These are phyloP conservation scores for Penicillium fuscoglaucum DNA, from an alignment of 2,329 filamentous ascomycete genomes.

Conservation along the genomic window DNA sequence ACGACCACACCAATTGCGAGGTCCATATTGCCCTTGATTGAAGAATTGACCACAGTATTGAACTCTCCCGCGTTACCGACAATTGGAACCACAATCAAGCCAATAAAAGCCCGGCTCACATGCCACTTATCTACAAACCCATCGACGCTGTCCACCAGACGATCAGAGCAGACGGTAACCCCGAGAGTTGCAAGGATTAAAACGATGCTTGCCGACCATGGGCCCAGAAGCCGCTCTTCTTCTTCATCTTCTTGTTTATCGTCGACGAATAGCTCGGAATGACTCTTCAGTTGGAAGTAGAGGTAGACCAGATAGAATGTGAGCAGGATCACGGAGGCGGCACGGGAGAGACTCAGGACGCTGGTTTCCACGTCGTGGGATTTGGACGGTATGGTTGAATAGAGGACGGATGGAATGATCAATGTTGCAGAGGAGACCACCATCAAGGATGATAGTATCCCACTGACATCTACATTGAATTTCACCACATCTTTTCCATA, in stretches of 20 bases:
- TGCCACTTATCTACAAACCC: slow-evolving; percentile 53
- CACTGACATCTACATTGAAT: slow-evolving; percentile 84
- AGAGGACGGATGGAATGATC: slow-evolving; percentile 63
- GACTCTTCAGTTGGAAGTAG: slow-evolving; percentile 52
- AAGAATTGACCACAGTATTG: slow-evolving; percentile 56
- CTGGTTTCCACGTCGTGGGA: slow-evolving; percentile 11
- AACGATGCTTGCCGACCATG: slow-evolving; percentile 17
- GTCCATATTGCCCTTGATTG: slow-evolving; percentile 60
- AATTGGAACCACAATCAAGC: slow-evolving; percentile 57
- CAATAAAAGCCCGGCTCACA: slow-evolving; percentile 59
- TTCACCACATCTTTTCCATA: slow-evolving; percentile 70
- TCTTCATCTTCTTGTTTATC: slow-evolving; percentile 15
- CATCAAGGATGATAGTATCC: slow-evolving; percentile 74
- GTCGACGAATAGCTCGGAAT: slow-evolving; percentile 19
- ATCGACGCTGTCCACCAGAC: slow-evolving; percentile 57
- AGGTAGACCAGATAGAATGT: slow-evolving; percentile 56
- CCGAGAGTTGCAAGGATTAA: slow-evolving; percentile 22
- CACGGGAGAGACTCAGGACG: slow-evolving; percentile 46
- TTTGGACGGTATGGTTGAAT: slow-evolving; percentile 16
- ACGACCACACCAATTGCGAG: slow-evolving; percentile 57
- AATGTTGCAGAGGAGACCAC: slow-evolving; percentile 73
- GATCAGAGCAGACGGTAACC: slow-evolving; percentile 22
- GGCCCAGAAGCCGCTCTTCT: slow-evolving; percentile 14
- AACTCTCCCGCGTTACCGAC: slow-evolving; percentile 60
- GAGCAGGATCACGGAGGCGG: slow-evolving; percentile 56